Percentiles rank a stretch among this genome's conserved stretches.
Conservation (phyloP, 805 yeast species). For the Maudiozyma turicensis region DNA sequence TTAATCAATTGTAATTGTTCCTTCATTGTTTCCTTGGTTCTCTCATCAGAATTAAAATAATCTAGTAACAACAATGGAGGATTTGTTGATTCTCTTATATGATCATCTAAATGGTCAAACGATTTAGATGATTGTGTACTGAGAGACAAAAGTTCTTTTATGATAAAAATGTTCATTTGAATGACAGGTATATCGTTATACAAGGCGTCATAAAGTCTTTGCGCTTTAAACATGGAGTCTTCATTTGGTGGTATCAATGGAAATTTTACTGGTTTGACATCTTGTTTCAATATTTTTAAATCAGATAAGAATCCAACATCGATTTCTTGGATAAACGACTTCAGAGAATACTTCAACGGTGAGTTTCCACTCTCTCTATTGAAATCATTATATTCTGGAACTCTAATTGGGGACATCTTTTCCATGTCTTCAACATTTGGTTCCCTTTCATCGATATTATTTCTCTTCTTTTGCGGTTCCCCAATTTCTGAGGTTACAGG, state of each 20-base stretch:
- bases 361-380: not conserved
- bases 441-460: conserved; percentile 7
- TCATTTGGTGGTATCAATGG: conserved; percentile 2
- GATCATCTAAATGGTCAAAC: conserved; percentile 40
- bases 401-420: conserved; percentile 21
- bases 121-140: conserved; percentile 39
- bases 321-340: conserved; percentile 12
- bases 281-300: conserved; percentile 6
- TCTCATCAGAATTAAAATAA: conserved; percentile 34
- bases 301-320: conserved; percentile 15
- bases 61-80: conserved; percentile 44
- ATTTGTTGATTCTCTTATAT: conserved; percentile 43
- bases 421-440: conserved; percentile 19
- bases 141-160: conserved; percentile 43
- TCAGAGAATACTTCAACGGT: conserved; percentile 8
- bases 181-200: conserved; percentile 23
- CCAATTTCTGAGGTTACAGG: not conserved
- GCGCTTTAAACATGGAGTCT: conserved; percentile 4
- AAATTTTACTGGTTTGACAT: conserved; percentile 6
- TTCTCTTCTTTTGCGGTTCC: not conserved
- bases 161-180: conserved; percentile 44
- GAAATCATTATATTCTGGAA: conserved; percentile 5
- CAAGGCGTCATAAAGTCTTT: conserved; percentile 11
- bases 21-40: conserved; percentile 34
- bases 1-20: conserved; percentile 42